These are phyloP conservation scores for Colletotrichum australisinense DNA, from an alignment of 2,329 filamentous ascomycete species.

Conservation along the genomic window DNA sequence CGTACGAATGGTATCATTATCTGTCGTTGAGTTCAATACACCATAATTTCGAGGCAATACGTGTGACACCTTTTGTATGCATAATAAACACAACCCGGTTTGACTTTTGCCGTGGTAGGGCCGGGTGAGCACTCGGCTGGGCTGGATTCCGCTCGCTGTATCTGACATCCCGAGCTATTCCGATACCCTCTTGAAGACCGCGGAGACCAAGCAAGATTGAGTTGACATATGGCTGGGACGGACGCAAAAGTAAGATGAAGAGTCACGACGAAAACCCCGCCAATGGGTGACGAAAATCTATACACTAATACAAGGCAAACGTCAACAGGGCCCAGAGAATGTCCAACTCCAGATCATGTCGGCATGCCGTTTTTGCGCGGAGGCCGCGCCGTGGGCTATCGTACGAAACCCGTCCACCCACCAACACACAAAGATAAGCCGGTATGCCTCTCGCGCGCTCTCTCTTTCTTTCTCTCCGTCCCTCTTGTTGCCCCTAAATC, in stretches of 20 bases:
- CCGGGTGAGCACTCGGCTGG: too few species aligned
- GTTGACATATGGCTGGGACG: too few species aligned
- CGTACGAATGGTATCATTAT: background rate
- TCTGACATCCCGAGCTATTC: background rate
- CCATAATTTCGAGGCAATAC: too few species aligned
- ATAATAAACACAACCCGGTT: too few species aligned
- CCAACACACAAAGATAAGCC: conserved; percentile 21
- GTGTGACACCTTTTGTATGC: too few species aligned
- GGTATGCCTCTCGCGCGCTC: background rate
- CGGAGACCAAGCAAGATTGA: background rate
- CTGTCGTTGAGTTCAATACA: background rate
- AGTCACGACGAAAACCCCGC: background rate
- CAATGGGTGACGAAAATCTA: conserved; percentile 41
- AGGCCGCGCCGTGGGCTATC: conserved; percentile 22
- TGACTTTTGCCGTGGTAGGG: too few species aligned
- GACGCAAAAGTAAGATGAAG: background rate
- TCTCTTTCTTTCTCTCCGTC: background rate
- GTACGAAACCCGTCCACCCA: conserved; percentile 27
- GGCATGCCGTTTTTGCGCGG: conserved; percentile 35
- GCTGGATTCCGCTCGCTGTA: background rate
- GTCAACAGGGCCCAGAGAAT: conserved; percentile 12
- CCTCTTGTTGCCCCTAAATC: background rate
- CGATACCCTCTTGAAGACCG: too few species aligned
- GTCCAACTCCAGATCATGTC: conserved; percentile 36
- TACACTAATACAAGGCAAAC: conserved; percentile 50